Evolutionary conservation across 495 filamentous ascomycete genomes (phyloP).

Genomic region (Amniculicola lignicola): DNA sequence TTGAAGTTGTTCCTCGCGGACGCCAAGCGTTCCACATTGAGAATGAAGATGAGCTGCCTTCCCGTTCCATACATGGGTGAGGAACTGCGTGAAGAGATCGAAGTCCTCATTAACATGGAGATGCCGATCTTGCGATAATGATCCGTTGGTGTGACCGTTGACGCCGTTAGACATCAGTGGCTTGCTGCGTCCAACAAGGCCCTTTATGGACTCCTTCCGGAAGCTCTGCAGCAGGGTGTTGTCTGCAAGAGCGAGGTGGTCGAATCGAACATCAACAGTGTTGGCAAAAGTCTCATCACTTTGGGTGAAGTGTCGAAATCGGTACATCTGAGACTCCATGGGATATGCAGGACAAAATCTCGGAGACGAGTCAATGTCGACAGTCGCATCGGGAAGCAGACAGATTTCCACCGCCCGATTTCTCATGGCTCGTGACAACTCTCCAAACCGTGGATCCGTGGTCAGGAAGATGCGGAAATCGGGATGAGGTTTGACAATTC

Average conservation of each 20-base stretch:
- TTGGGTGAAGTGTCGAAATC: conserved; percentile 45
- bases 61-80: background rate
- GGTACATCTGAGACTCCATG: conserved; percentile 51
- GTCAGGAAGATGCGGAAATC: conserved; percentile 92
- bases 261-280: conserved; percentile 46
- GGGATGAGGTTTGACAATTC: conserved; percentile 75
- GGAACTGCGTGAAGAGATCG: conserved; percentile 8
- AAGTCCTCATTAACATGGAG: background rate
- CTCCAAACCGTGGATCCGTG: conserved; percentile 88
- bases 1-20: background rate
- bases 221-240: conserved; percentile 46
- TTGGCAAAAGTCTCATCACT: conserved; percentile 27
- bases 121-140: too few relatives aligned
- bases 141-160: too few relatives aligned
- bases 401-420: conserved; percentile 92
- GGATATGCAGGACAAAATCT: conserved; percentile 23
- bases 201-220: conserved; percentile 30
- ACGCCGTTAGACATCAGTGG: background rate
- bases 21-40: background rate
- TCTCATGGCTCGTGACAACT: conserved; percentile 93
- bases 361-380: background rate
- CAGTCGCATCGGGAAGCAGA: conserved; percentile 43
- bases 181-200: conserved; percentile 15
- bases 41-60: background rate
- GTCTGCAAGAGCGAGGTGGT: conserved; percentile 57